These are phyloP conservation scores for Hypoxylon subgilvum DNA, from an alignment of 495 filamentous ascomycete genomes.

Conservation along the genomic window DNA sequence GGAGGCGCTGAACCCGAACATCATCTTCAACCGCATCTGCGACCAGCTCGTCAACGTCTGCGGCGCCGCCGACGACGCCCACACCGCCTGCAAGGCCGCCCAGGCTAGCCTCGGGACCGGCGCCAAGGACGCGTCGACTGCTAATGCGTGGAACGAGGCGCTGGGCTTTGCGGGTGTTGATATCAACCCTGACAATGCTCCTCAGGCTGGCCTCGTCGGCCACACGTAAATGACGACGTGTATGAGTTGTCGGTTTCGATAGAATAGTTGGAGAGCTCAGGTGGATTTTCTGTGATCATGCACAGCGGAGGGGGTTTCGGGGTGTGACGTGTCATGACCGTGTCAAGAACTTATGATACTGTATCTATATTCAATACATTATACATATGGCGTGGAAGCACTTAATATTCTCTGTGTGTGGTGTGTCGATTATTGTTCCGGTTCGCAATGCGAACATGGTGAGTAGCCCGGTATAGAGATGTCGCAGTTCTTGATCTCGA, in stretches of 20 bases:
- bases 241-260: not conserved
- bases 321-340: conserved; percentile 27
- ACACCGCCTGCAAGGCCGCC: conserved; percentile 52
- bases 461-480: no score
- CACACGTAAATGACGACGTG: conserved; percentile 47
- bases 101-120: conserved; percentile 49
- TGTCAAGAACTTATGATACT: conserved; percentile 24
- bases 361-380: conserved; percentile 21
- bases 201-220: conserved; percentile 45
- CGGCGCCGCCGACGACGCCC: conserved; percentile 60
- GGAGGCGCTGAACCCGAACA: conserved; percentile 63
- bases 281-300: conserved; percentile 9
- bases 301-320: conserved; percentile 10
- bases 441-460: no score
- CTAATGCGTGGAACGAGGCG: conserved; percentile 50
- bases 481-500: no score
- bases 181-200: conserved; percentile 50
- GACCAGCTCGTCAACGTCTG: conserved; percentile 66
- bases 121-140: conserved; percentile 49
- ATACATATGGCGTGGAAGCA: conserved; percentile 17
- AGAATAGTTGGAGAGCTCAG: not conserved
- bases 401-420: no score
- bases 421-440: no score
- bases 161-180: conserved; percentile 52
- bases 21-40: conserved; percentile 71